Percentiles rank a stretch among this genome's conserved stretches.
Evolutionary conservation across 73 alveolate species (phyloP).

Genomic region (Paramecium biaurelia): DNA sequence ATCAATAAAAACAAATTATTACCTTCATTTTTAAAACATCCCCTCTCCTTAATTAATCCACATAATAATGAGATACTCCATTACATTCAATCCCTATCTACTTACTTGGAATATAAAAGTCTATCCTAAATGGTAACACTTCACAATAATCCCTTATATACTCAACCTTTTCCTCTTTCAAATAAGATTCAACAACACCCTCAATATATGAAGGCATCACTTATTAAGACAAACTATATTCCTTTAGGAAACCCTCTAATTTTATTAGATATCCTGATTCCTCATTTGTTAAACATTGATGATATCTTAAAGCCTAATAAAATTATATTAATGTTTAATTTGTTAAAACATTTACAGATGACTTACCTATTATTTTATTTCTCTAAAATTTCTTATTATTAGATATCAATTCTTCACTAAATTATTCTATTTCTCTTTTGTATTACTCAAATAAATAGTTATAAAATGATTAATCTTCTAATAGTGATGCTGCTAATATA

Average conservation of each 20-base stretch:
- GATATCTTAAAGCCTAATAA: neutral
- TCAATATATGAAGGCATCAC: neutral
- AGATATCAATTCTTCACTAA: neutral
- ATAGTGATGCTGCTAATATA: neutral
- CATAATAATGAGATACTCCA: neutral
- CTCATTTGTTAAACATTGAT: neutral
- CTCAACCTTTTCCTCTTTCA: neutral
- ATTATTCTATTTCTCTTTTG: neutral
- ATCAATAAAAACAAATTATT: neutral
- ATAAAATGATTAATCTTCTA: neutral
- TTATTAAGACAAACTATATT: neutral
- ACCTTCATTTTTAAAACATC: neutral
- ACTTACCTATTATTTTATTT: neutral
- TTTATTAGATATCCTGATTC: neutral
- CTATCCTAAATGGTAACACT: neutral
- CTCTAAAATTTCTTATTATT: neutral
- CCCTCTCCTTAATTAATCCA: neutral
- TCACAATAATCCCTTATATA: neutral
- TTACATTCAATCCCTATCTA: constrained; percentile 12
- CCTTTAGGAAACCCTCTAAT: neutral
- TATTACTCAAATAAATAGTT: neutral
- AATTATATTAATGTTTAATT: neutral
- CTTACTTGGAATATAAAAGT: neutral
- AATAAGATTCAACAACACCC: neutral
- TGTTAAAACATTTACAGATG: neutral